Percentiles rank a stretch among this genome's conserved stretches.
Evolutionary conservation across 345 rosid genomes (phyloP).

Genomic region (Populus pruinosa): DNA sequence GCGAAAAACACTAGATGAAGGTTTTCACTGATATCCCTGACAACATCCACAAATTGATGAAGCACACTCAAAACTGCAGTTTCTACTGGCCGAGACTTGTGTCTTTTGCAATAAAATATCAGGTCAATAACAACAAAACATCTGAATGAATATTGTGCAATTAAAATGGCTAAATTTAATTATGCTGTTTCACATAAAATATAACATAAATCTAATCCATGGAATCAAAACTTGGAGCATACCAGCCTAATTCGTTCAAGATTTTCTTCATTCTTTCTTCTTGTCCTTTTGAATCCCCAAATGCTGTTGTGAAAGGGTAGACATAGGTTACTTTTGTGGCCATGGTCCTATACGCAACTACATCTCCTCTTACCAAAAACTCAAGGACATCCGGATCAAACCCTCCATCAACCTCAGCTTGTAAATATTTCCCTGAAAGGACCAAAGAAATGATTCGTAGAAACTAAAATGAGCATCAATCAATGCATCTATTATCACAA

Average conservation of each 20-base stretch:
- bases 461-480: background rate
- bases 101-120: too few relatives aligned
- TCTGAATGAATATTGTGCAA: background rate
- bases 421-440: constrained; percentile 60
- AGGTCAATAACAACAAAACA: background rate
- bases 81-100: too few relatives aligned
- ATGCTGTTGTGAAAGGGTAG: constrained; percentile 88
- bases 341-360: constrained; percentile 68
- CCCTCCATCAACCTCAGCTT: constrained; percentile 75
- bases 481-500: background rate
- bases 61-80: background rate
- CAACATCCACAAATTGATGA: background rate
- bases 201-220: constrained; percentile 48
- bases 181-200: background rate
- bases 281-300: constrained; percentile 86
- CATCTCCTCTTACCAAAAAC: constrained; percentile 77
- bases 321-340: constrained; percentile 78
- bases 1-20: background rate
- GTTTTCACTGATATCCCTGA: background rate
- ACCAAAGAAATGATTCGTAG: background rate
- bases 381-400: constrained; percentile 71
- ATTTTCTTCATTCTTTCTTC: constrained; percentile 72
- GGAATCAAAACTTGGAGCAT: constrained; percentile 72
- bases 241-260: constrained; percentile 67
- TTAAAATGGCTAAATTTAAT: background rate